These are phyloP conservation scores for Saturnispora ahearnii DNA, from an alignment of 805 yeast species.

Conservation along the genomic window DNA sequence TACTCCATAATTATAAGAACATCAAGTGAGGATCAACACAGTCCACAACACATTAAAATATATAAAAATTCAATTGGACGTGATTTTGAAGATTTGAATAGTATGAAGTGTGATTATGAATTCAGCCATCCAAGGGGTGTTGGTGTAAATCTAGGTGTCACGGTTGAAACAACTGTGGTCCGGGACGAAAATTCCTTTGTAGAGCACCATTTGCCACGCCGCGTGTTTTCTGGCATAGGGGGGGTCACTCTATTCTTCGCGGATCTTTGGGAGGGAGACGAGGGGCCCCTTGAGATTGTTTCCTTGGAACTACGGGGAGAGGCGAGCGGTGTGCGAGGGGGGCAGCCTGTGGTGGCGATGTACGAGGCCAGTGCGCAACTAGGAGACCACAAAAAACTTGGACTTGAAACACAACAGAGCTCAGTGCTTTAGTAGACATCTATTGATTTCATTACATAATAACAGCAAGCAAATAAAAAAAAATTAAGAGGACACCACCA, in stretches of 20 bases:
- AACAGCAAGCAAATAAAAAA: too few relatives aligned
- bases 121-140: constrained; percentile 53
- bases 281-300: constrained; percentile 48
- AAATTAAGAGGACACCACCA: too few relatives aligned
- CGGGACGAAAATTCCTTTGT: constrained; percentile 48
- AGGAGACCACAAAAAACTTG: constrained; percentile 49
- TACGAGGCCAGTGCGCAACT: constrained; percentile 94
- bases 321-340: constrained; percentile 42
- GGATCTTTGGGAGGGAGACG: constrained; percentile 54
- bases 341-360: constrained; percentile 68
- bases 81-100: constrained; percentile 61
- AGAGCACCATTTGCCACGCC: constrained; percentile 76
- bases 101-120: constrained; percentile 39
- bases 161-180: constrained; percentile 46
- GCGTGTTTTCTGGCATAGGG: constrained; percentile 59
- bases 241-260: constrained; percentile 61
- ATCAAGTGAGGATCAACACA: constrained; percentile 43
- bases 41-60: constrained; percentile 62
- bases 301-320: constrained; percentile 79
- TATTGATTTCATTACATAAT: too few relatives aligned
- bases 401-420: background rate
- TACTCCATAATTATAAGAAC: constrained; percentile 67
- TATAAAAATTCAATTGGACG: constrained; percentile 61
- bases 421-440: background rate
- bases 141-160: constrained; percentile 40